Percentiles rank a stretch among this genome's conserved stretches.
These are phyloP conservation scores for Dryas drummondii DNA, from an alignment of 306 rosid species.

Conservation along the genomic window DNA sequence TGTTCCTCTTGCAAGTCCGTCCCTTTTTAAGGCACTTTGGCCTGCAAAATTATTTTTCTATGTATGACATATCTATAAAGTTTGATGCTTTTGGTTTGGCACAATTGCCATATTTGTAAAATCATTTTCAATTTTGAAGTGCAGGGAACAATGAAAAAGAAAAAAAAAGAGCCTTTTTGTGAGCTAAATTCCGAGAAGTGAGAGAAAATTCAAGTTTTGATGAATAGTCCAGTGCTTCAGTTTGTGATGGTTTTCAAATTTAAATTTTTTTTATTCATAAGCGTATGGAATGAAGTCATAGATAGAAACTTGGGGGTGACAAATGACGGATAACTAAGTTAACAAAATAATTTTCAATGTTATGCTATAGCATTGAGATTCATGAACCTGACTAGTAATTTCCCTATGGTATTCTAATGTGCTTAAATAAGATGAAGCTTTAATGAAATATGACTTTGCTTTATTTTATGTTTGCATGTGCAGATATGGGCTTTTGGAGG, in stretches of 20 bases:
- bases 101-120: not conserved
- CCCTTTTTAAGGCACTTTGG: not conserved
- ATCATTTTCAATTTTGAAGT: not conserved
- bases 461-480: not conserved
- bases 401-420: not conserved
- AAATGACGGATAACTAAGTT: not conserved
- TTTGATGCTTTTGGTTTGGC: not conserved
- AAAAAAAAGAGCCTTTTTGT: too few relatives aligned
- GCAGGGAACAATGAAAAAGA: too few relatives aligned
- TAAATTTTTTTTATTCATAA: too few relatives aligned
- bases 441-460: not conserved
- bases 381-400: not conserved
- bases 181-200: too few relatives aligned
- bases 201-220: too few relatives aligned
- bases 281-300: too few relatives aligned
- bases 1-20: not conserved
- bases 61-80: not conserved
- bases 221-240: too few relatives aligned
- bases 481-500: conserved; percentile 74
- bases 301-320: too few relatives aligned
- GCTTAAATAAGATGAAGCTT: not conserved
- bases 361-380: not conserved
- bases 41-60: not conserved
- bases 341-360: not conserved
- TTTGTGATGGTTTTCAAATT: too few relatives aligned